Evolutionary conservation across 108 stramenopile genomes (phyloP), one percentile per base, ranked within the genome.

Genomic region (Tribonema minus): DNA sequence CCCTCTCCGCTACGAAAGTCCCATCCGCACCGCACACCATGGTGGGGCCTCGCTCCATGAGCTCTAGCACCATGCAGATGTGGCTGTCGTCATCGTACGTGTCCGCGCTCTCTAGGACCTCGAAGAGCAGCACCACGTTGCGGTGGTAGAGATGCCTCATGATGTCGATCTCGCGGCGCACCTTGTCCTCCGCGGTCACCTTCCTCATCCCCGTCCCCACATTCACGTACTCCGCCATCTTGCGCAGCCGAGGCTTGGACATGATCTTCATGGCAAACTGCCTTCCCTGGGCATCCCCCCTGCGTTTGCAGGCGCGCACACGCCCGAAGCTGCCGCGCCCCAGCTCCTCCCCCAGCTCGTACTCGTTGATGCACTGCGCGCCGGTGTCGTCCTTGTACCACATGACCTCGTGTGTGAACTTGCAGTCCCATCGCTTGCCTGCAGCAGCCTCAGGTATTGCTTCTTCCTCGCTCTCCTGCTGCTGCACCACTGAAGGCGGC

Each of bases 71-170:
- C 68, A 80, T 64, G 62, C 68, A 70, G 3, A 80, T 40, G 37
- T 41, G 79, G 37, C 64, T 64, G 41, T 75, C 74, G 12, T 41
- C 27, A 25, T 39, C 64, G 37, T 46, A 63, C 74, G 34, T 64
- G 20, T 75, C 74, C 34, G 30, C 34, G 60, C 70, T 69, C 41
- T 80, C 69, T 15, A 80, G 34, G 25, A 80, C 79, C 69, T 80
- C 79, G 63, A 80, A 80, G 3, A 80, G 63, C 37, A 80, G 54
- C 1, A 80, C 69, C 6, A 80, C 79, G 34, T 68, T 80, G 27
- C 79, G 79, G 63, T 80, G 79, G 63, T 70, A 80, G 2, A 80
- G 61, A 32, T 80, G 69, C n/a, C 79, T 61, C 79, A 80, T 80
- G 23, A 80, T 32, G 2, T 60, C 62, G 31, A 80, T 70, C 63